A percentile compares a stretch with the other conserved stretches of the same genome.
Evolutionary conservation across 1,139 yeast genomes (phyloP).

Genomic region (Meyerozyma elateridarum): DNA sequence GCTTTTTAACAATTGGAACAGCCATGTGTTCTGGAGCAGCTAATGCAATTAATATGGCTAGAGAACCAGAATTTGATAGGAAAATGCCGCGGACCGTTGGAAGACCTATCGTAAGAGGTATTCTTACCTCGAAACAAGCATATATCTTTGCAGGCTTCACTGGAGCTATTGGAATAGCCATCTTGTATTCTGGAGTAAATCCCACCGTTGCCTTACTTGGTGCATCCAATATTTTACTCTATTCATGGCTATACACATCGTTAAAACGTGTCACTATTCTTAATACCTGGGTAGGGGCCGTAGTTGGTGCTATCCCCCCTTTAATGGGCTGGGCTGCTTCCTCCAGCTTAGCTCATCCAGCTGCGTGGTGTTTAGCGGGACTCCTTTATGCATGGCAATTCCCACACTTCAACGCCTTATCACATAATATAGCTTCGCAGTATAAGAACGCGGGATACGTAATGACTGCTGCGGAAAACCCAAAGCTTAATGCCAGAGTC

Average conservation of each 20-base stretch:
- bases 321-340: conserved; percentile 99
- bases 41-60: conserved; percentile 93
- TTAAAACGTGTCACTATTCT: conserved; percentile 77
- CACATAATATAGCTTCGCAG: conserved; percentile 84
- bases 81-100: conserved; percentile 85
- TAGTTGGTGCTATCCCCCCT: conserved; percentile 98
- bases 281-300: conserved; percentile 98
- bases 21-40: conserved; percentile 90
- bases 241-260: conserved; percentile 89
- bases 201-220: conserved; percentile 81
- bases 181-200: conserved; percentile 77
- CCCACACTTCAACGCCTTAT: conserved; percentile 92
- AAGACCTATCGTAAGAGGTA: conserved; percentile 88
- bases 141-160: conserved; percentile 70
- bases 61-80: conserved; percentile 87
- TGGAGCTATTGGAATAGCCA: conserved; percentile 66
- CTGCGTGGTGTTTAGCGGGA: conserved; percentile 92
- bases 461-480: conserved; percentile 94
- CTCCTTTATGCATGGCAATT: conserved; percentile 96
- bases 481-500: conserved; percentile 87
- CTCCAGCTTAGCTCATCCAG: conserved; percentile 75
- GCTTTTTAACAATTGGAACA: conserved; percentile 79
- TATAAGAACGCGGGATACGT: conserved; percentile 91
- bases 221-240: conserved; percentile 67
- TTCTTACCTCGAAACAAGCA: conserved; percentile 72